A percentile compares a stretch with the other conserved stretches of the same genome.
phyloP scores from a whole-genome alignment of 148 eudicot species.

The Fagopyrum tataricum region DNA sequence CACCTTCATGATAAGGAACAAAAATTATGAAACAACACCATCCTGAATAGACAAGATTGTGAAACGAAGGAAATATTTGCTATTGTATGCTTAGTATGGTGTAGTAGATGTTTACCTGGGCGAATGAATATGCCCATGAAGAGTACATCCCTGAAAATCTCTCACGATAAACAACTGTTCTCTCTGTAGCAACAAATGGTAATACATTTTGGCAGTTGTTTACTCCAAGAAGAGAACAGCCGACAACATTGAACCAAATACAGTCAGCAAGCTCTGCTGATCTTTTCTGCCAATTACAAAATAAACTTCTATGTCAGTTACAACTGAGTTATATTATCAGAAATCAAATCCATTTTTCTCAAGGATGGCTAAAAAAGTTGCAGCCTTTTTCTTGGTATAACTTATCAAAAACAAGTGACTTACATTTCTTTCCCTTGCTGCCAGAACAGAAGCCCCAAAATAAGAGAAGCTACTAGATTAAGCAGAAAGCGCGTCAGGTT shows the following conservation, averaged over 20 bases:
- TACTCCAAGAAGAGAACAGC: conserved; percentile 47
- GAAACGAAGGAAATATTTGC: too few species aligned
- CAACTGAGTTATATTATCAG: too few species aligned
- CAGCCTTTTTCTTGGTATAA: neutral
- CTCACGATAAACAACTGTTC: conserved; percentile 69
- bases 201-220: conserved; percentile 39
- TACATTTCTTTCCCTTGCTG: conserved; percentile 58
- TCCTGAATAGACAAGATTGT: too few species aligned
- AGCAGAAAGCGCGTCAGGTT: conserved; percentile 38
- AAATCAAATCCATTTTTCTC: too few species aligned
- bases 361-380: neutral
- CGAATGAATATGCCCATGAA: conserved; percentile 68
- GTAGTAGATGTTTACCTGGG: conserved; percentile 44
- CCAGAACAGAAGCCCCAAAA: conserved; percentile 68
- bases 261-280: conserved; percentile 53
- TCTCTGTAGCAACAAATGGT: conserved; percentile 49
- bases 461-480: conserved; percentile 32
- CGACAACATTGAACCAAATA: conserved; percentile 52
- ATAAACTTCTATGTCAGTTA: neutral
- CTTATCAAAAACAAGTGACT: conserved; percentile 17
- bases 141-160: conserved; percentile 82
- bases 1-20: conserved; percentile 31
- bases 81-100: too few species aligned
- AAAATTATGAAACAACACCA: too few species aligned
- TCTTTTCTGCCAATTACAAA: conserved; percentile 40